Conservation (phyloP, 129 eudicot genomes). For the Glebionis coronaria region DNA sequence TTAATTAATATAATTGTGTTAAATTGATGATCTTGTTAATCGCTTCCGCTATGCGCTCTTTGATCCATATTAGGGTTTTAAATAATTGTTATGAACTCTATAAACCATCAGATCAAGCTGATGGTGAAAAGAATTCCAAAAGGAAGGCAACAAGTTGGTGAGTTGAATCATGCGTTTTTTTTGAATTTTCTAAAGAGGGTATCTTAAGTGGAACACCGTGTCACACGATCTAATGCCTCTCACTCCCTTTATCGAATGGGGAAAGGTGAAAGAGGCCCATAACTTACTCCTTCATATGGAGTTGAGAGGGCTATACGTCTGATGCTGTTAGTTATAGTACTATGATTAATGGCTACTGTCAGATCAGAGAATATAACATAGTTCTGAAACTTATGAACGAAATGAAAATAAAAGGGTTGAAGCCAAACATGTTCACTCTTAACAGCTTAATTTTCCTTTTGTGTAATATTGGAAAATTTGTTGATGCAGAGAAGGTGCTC, state of each 20-base stretch:
- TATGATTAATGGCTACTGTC: conserved; percentile 75
- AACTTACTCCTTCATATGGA: conserved; percentile 72
- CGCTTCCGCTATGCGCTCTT: too few relatives aligned
- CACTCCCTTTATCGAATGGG: conserved; percentile 60
- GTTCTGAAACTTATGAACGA: conserved; percentile 54
- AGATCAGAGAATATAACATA: conserved; percentile 46
- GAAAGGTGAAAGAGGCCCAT: conserved; percentile 89
- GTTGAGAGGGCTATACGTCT: conserved; percentile 58
- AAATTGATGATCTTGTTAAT: too few relatives aligned
- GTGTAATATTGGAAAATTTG: conserved; percentile 60
- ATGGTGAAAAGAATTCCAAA: too few relatives aligned
- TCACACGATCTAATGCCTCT: conserved; percentile 68
- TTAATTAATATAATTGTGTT: too few relatives aligned
- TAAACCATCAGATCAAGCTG: too few relatives aligned
- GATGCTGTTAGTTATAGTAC: conserved; percentile 87
- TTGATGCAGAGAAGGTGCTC: conserved; percentile 66
- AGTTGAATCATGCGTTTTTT: conserved; percentile 42
- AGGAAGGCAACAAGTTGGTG: too few relatives aligned
- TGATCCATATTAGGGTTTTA: too few relatives aligned
- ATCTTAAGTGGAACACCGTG: conserved; percentile 66
- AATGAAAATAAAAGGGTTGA: conserved; percentile 66
- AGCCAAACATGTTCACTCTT: conserved; percentile 72
- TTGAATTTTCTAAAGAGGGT: conserved; percentile 59
- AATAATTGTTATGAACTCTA: too few relatives aligned
- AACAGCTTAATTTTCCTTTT: conserved; percentile 63